These are phyloP conservation scores for Orbilia blumenaviensis DNA, from an alignment of 2,329 filamentous ascomycete species.

Conservation along the genomic window DNA sequence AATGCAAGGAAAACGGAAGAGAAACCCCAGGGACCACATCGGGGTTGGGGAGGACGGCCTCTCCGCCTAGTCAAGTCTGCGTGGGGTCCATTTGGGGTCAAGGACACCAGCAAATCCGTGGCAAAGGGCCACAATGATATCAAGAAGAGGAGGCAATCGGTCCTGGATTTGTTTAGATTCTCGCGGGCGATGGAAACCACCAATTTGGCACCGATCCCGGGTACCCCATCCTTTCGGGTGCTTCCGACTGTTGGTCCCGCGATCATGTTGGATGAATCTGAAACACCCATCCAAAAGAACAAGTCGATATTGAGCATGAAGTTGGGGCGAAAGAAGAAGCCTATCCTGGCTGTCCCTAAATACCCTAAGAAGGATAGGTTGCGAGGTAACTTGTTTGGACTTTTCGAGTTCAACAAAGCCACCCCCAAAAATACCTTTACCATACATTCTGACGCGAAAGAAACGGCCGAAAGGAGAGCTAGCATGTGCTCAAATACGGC, in stretches of 20 bases:
- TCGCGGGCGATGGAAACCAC: background rate
- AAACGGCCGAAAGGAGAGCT: background rate
- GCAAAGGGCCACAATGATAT: background rate
- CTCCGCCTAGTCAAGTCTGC: slow-evolving; percentile 26
- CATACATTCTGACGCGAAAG: slow-evolving; percentile 1
- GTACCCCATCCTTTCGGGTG: slow-evolving; percentile 29
- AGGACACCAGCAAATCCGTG: background rate
- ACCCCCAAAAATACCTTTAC: slow-evolving; percentile 7
- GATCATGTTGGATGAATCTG: background rate
- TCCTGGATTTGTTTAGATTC: slow-evolving; percentile 33
- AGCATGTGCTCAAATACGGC: background rate
- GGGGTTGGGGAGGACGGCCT: slow-evolving; percentile 10
- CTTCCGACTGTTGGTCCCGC: slow-evolving; percentile 15
- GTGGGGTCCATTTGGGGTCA: slow-evolving; percentile 13
- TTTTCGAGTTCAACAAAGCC: slow-evolving; percentile 16
- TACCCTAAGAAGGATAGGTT: slow-evolving; percentile 16
- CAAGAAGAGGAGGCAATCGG: slow-evolving; percentile 22
- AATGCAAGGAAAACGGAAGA: background rate
- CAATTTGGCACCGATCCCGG: background rate
- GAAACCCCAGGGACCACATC: background rate
- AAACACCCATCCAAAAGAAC: background rate
- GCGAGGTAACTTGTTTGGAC: slow-evolving; percentile 32
- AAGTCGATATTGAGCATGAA: slow-evolving; percentile 29
- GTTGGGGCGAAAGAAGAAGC: slow-evolving; percentile 45
- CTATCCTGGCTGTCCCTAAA: slow-evolving; percentile 40